Base-by-base conservation (phyloP, 495 filamentous ascomycete species). In the Neurospora tetrasperma region DNA sequence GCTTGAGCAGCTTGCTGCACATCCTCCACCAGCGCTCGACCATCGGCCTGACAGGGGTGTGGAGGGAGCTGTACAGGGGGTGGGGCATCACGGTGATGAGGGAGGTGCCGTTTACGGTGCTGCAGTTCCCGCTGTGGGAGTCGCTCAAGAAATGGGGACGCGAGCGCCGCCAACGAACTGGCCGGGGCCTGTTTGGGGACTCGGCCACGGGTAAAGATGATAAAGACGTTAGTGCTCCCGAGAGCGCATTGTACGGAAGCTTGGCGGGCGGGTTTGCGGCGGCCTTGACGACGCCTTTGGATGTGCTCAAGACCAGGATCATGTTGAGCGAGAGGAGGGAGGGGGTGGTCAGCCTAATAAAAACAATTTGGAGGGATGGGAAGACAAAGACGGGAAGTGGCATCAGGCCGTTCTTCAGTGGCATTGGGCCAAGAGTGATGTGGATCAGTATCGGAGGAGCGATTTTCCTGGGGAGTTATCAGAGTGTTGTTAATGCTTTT, bases 71-170 rank as follows among this genome's bases (percentile, higher is more conserved):
- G 71, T 99, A 99, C 77, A 87, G 95, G 16, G 96, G 96, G 2
- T 96, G 94, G 85, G 87, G 89, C 0, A 90, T 98, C 74, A 99
- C 96, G 12, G 90, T 99, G 38, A 90, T 97, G 84, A 89, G 96
- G 69, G 96, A 99, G 84, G 96, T 99, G 71, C 96, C 96, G 10
- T 99, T 99, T 75, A 98, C 96, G 7, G 89, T 98, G 12, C 88
- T 99, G 43, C 96, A 99, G 80, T 99, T 99, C 77, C 97, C 96
- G 20, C 86, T 99, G 77, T 99, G 96, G 96, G 96, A 99, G 82
- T 90, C 87, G 3, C 87, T 98, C 84, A 99, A 98, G 86, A 78
- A 74, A 31, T 84, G 82, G 81, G 82, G 83, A 0, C 77, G 85
- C 1, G 81, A 78, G 68, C 35, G 83, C 75, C 75, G 80, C 14